Conservation (phyloP, 768 basidiomycete species). For the Zangia roseola region DNA sequence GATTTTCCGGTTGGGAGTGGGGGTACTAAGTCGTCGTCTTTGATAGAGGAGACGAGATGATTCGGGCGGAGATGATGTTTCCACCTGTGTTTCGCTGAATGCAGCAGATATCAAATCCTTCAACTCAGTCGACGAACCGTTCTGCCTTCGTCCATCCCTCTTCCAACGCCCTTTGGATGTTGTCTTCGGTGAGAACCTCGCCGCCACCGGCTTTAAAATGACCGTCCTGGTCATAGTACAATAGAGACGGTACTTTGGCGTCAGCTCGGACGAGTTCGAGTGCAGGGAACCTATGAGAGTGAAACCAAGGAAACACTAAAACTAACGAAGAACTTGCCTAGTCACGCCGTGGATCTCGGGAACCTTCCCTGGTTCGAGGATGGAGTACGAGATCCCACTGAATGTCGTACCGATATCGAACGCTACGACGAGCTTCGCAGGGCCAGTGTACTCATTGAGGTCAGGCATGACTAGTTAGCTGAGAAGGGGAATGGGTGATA, state of each 20-base stretch:
- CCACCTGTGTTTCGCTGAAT: too few species aligned
- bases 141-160: constrained; percentile 20
- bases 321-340: neutral
- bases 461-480: constrained; percentile 4
- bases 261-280: constrained; percentile 39
- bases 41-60: constrained; percentile 14
- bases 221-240: constrained; percentile 42
- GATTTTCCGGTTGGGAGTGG: constrained; percentile 23
- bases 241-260: constrained; percentile 44
- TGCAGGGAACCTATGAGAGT: constrained; percentile 35
- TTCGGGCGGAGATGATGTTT: constrained; percentile 23
- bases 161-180: constrained; percentile 34
- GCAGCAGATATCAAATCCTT: too few species aligned
- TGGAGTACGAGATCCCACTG: constrained; percentile 42
- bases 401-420: constrained; percentile 49
- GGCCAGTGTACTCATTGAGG: constrained; percentile 3
- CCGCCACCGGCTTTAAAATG: constrained; percentile 39
- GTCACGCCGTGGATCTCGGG: constrained; percentile 12
- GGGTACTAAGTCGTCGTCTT: constrained; percentile 30
- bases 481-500: neutral
- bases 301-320: too few species aligned
- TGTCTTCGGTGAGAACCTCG: constrained; percentile 34
- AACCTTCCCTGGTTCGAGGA: constrained; percentile 10
- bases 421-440: constrained; percentile 39
- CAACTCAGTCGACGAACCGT: too few species aligned